Evolutionary conservation across 345 rosid species (phyloP).

Genomic region (Brassica cretica): DNA sequence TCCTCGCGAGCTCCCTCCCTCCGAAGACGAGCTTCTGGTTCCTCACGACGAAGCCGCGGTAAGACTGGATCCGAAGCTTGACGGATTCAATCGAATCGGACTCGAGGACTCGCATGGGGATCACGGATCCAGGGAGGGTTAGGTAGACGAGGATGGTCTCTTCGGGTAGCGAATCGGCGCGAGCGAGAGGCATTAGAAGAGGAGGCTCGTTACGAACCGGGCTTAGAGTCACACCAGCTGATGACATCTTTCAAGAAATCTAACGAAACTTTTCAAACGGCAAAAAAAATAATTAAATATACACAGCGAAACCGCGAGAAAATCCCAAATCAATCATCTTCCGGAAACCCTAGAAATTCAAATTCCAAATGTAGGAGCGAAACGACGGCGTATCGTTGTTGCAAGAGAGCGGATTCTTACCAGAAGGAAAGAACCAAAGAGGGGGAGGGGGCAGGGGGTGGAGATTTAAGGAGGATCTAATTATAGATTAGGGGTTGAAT

Average conservation of each 20-base stretch:
- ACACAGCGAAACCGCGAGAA: conserved; percentile 22
- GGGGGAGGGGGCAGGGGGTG: conserved; percentile 15
- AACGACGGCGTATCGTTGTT: conserved; percentile 20
- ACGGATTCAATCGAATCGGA: conserved; percentile 71
- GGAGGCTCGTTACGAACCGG: conserved; percentile 42
- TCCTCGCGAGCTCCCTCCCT: conserved; percentile 68
- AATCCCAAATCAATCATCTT: conserved; percentile 26
- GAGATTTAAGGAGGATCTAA: conserved; percentile 36
- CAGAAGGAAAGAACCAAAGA: conserved; percentile 39
- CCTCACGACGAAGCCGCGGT: conserved; percentile 64
- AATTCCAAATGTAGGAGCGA: not conserved
- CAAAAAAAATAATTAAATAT: not conserved
- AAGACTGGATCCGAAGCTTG: conserved; percentile 67
- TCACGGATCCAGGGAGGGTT: conserved; percentile 38
- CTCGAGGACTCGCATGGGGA: conserved; percentile 59
- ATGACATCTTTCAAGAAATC: conserved; percentile 47
- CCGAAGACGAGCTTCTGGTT: conserved; percentile 73
- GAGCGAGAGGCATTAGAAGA: conserved; percentile 33
- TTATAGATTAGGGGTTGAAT: conserved; percentile 10
- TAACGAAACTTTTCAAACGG: conserved; percentile 2
- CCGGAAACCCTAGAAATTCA: conserved; percentile 16
- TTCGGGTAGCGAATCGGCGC: conserved; percentile 25
- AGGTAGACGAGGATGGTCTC: conserved; percentile 62
- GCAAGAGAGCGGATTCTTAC: conserved; percentile 42
- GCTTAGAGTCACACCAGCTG: conserved; percentile 54